phyloP scores from a whole-genome alignment of 495 filamentous ascomycete species.

The Darksidea phi region DNA sequence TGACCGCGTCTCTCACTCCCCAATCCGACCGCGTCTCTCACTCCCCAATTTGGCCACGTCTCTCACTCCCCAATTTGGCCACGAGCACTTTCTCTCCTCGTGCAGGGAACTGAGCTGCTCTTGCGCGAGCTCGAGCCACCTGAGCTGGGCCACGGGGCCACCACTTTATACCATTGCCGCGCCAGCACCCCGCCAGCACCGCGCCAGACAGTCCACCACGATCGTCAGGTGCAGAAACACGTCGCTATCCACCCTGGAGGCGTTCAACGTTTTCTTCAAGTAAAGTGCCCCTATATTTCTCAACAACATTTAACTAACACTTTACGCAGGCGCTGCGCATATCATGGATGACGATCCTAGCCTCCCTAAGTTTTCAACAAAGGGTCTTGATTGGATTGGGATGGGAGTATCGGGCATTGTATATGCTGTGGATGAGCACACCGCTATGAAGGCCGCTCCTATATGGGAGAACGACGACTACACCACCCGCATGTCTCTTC shows the following conservation, averaged over 20 bases:
- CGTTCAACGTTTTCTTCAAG: neutral
- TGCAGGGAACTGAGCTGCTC: too few species aligned
- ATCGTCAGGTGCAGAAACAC: too few species aligned
- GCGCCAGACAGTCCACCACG: too few species aligned
- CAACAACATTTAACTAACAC: neutral
- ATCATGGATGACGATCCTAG: neutral
- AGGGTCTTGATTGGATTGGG: neutral
- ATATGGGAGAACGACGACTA: slow-evolving; percentile 1
- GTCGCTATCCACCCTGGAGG: neutral
- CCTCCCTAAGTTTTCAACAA: neutral
- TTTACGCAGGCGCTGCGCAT: neutral
- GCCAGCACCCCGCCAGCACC: too few species aligned
- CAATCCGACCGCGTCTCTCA: too few species aligned
- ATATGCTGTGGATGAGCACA: neutral
- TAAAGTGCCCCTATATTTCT: neutral
- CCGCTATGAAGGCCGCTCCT: neutral
- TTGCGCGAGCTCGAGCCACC: too few species aligned
- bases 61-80: too few species aligned
- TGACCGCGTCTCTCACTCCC: too few species aligned
- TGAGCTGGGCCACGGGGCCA: too few species aligned
- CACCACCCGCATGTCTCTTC: neutral
- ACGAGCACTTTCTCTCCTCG: too few species aligned
- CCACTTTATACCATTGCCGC: too few species aligned
- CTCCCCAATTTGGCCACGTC: too few species aligned
- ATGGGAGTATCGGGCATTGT: neutral